Percentiles rank a stretch among this genome's conserved stretches.
Conservation (phyloP, 2,329 filamentous ascomycete genomes). For the Colletotrichum falcatum region DNA sequence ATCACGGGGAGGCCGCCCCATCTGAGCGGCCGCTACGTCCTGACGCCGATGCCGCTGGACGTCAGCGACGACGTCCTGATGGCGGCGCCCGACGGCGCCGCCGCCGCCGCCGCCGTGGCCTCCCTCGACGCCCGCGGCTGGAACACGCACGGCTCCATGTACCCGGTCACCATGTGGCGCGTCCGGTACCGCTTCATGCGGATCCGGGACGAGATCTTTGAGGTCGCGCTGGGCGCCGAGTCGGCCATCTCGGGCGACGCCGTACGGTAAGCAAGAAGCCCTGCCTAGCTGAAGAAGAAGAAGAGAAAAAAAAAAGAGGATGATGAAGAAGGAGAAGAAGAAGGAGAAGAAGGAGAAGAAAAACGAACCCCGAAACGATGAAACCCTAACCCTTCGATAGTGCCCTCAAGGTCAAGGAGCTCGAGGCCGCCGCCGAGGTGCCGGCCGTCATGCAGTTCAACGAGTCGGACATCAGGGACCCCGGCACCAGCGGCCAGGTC, state of each 20-base stretch:
- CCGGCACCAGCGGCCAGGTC: constrained; percentile 44
- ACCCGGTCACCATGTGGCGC: constrained; percentile 58
- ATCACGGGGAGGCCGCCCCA: constrained; percentile 68
- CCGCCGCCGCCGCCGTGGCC: constrained; percentile 52
- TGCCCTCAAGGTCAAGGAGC: constrained; percentile 51
- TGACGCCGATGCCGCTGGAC: constrained; percentile 66
- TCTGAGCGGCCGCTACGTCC: constrained; percentile 64
- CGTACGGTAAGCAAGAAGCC: constrained; percentile 2
- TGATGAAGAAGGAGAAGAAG: too few relatives aligned
- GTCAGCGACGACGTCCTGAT: constrained; percentile 62
- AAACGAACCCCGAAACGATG: neutral
- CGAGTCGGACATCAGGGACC: constrained; percentile 52
- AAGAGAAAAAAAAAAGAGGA: neutral
- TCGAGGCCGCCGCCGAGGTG: constrained; percentile 49
- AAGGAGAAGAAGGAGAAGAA: too few relatives aligned
- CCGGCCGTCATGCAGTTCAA: constrained; percentile 54
- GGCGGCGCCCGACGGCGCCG: constrained; percentile 55
- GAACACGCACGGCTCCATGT: constrained; percentile 59
- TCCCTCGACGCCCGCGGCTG: constrained; percentile 63
- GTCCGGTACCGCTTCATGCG: constrained; percentile 60
- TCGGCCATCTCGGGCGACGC: constrained; percentile 45
- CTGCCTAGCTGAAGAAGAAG: too few relatives aligned
- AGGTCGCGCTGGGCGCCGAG: constrained; percentile 62
- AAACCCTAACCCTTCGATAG: constrained; percentile 40
- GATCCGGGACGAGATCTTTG: constrained; percentile 69